Percentiles rank a stretch among this genome's conserved stretches.
These are phyloP conservation scores for Didymella pomorum DNA, from an alignment of 2,329 filamentous ascomycete genomes.

Conservation along the genomic window DNA sequence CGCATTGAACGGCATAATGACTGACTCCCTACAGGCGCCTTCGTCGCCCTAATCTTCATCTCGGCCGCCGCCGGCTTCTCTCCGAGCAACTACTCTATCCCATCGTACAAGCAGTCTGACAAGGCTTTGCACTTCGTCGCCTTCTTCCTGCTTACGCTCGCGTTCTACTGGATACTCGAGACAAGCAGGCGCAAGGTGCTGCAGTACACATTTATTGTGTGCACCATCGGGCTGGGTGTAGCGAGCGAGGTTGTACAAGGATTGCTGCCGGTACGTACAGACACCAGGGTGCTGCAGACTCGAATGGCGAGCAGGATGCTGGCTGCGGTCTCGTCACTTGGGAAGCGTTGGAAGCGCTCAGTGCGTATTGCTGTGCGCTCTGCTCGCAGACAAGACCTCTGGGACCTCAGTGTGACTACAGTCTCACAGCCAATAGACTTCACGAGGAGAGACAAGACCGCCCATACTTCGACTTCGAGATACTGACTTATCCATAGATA, in stretches of 20 bases:
- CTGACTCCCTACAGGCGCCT: conserved; percentile 48
- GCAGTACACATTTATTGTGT: conserved; percentile 82
- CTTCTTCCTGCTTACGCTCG: conserved; percentile 86
- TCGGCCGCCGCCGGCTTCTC: conserved; percentile 78
- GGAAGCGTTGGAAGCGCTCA: not conserved
- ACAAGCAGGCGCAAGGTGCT: conserved; percentile 84
- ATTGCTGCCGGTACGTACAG: conserved; percentile 65
- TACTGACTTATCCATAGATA: conserved; percentile 46
- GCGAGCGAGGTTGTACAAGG: conserved; percentile 80
- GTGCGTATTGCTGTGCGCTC: not conserved
- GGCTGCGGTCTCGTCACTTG: not conserved
- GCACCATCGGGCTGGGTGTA: conserved; percentile 75
- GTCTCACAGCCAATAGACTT: not conserved
- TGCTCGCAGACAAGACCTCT: not conserved
- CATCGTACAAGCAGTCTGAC: conserved; percentile 75
- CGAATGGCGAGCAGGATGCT: not conserved
- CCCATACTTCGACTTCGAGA: not conserved
- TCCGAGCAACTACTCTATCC: conserved; percentile 53
- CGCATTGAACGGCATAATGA: no score
- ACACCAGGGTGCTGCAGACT: not conserved
- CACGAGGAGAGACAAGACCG: not conserved
- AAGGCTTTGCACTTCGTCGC: conserved; percentile 86
- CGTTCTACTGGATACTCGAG: conserved; percentile 98
- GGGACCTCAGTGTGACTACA: not conserved
- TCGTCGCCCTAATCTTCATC: conserved; percentile 69